A percentile compares a stretch with the other conserved stretches of the same genome.
Conservation (phyloP, 305 asterid genomes). For the Plantago coronopus region DNA sequence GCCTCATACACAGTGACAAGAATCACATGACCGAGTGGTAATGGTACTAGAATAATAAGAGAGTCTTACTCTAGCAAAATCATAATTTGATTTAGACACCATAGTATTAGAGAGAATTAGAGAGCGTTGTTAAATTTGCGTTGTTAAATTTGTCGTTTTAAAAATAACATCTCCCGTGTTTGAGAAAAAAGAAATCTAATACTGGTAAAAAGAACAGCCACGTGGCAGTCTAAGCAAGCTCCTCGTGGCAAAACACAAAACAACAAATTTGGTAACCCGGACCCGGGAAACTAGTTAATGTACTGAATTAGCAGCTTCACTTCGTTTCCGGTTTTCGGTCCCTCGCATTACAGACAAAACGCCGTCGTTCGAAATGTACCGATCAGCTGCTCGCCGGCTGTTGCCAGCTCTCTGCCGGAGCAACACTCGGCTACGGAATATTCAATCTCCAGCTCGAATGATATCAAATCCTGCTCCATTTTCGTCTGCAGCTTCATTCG, state of each 20-base stretch:
- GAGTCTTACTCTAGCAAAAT: no score
- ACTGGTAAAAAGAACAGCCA: not conserved
- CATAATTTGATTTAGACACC: no score
- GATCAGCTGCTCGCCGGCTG: conserved; percentile 8
- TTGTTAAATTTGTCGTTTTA: no score
- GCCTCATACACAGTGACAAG: no score
- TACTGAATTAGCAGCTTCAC: not conserved
- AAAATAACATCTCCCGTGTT: no score
- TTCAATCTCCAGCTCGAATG: not conserved
- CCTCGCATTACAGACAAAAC: not conserved
- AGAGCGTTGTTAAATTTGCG: no score
- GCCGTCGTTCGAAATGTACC: not conserved
- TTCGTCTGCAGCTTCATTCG: conserved; percentile 32
- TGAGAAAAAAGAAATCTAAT: not conserved
- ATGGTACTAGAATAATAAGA: no score
- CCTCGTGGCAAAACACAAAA: not conserved
- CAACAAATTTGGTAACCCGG: no score
- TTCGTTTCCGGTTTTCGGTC: not conserved
- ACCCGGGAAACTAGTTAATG: no score
- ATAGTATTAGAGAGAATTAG: no score
- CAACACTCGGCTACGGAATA: not conserved
- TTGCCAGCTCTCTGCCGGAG: not conserved
- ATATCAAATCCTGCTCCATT: conserved; percentile 5
- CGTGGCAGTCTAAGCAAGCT: not conserved
- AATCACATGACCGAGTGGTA: no score